Percentiles rank a stretch among this genome's conserved stretches.
phyloP scores from a whole-genome alignment of 2,329 filamentous ascomycete species.

The Scortechinia acanthostroma region DNA sequence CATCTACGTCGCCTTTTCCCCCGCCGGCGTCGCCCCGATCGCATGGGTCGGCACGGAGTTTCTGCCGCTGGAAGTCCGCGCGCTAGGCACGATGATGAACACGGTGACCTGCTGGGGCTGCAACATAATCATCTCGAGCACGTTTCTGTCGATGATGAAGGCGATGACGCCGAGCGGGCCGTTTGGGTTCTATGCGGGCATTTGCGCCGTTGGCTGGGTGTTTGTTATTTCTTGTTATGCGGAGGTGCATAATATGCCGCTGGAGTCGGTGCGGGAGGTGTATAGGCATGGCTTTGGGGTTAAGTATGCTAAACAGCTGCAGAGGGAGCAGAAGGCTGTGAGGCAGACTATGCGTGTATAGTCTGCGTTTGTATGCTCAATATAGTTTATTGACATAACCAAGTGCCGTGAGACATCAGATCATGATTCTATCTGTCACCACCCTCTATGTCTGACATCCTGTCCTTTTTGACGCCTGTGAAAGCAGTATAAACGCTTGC shows the following conservation, averaged over 20 bases:
- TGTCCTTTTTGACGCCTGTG: too few relatives aligned
- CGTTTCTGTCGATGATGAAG: slow-evolving; percentile 35
- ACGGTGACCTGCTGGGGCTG: slow-evolving; percentile 29
- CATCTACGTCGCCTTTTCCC: slow-evolving; percentile 30
- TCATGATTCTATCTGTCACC: too few relatives aligned
- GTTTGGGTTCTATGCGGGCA: slow-evolving; percentile 36
- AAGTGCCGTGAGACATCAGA: too few relatives aligned
- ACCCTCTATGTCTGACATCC: too few relatives aligned
- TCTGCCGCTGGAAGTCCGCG: slow-evolving; percentile 33
- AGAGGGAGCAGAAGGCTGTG: slow-evolving; percentile 8
- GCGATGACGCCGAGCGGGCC: slow-evolving; percentile 31
- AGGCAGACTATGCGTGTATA: too few relatives aligned
- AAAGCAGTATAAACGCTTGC: too few relatives aligned
- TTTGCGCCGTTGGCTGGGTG: slow-evolving; percentile 34
- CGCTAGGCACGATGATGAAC: slow-evolving; percentile 31
- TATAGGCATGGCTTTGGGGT: slow-evolving; percentile 34
- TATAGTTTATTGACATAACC: too few relatives aligned
- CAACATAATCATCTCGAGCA: slow-evolving; percentile 35
- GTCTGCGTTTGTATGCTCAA: too few relatives aligned
- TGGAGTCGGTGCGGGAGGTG: slow-evolving; percentile 36
- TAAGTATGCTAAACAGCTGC: slow-evolving; percentile 20
- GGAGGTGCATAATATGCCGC: slow-evolving; percentile 37
- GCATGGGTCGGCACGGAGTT: slow-evolving; percentile 33
- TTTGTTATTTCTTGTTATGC: slow-evolving; percentile 35
- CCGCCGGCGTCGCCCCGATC: slow-evolving; percentile 28